Evolutionary conservation across 1,139 yeast genomes (phyloP).

Genomic region (Candida sanyaensis): DNA sequence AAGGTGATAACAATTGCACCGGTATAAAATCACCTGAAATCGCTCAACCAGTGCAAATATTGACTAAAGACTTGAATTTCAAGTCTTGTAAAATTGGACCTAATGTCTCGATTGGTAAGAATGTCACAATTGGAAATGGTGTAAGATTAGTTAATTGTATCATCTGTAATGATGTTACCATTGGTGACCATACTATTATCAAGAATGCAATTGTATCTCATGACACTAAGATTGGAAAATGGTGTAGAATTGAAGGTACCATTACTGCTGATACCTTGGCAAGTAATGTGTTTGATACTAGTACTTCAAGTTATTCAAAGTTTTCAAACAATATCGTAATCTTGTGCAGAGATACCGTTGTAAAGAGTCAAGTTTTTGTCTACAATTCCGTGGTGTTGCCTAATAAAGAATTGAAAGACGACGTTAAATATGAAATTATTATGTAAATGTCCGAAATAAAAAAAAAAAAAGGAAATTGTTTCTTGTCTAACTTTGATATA

Average conservation of each 20-base stretch:
- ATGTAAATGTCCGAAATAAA: too few relatives aligned
- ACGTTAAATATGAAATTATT: conserved; percentile 59
- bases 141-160: conserved; percentile 58
- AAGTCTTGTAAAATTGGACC: conserved; percentile 57
- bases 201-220: conserved; percentile 55
- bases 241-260: conserved; percentile 68
- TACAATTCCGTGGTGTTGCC: conserved; percentile 65
- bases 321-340: conserved; percentile 55
- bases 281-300: conserved; percentile 18
- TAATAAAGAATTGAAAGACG: conserved; percentile 56
- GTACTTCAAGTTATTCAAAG: conserved; percentile 48
- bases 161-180: conserved; percentile 47
- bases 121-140: conserved; percentile 53
- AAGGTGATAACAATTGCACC: conserved; percentile 15
- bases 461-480: background rate
- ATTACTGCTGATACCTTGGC: conserved; percentile 44
- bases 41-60: conserved; percentile 53
- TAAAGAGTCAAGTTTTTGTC: conserved; percentile 55
- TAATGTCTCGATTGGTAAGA: conserved; percentile 61
- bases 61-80: conserved; percentile 35
- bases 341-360: conserved; percentile 53
- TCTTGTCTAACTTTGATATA: background rate
- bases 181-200: conserved; percentile 51
- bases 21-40: conserved; percentile 1
- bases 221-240: conserved; percentile 52